Evolutionary conservation across 1,284 basidiomycete genomes (phyloP).

Genomic region (Microbotryum intermedium): DNA sequence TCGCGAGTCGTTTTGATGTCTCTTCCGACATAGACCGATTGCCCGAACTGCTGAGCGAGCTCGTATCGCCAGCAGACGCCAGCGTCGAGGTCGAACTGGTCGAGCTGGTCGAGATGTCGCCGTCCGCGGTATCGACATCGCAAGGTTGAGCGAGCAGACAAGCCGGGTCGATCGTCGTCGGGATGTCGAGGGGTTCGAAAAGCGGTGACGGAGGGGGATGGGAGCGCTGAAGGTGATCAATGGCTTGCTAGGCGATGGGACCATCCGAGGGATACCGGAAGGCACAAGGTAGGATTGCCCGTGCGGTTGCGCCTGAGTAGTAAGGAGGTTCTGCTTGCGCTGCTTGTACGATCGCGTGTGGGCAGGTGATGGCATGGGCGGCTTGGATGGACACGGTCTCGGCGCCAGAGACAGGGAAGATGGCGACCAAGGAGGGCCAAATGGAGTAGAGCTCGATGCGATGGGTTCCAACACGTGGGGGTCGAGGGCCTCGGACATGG

Average conservation of each 20-base stretch:
- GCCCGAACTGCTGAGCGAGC: neutral
- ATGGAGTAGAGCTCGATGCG: too few species aligned
- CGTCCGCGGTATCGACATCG: neutral
- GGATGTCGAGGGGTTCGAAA: neutral
- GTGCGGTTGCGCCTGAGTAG: too few species aligned
- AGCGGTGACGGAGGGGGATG: neutral
- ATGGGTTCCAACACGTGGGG: too few species aligned
- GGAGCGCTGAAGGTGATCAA: neutral
- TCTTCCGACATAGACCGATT: slow-evolving; percentile 16
- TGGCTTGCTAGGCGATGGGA: neutral
- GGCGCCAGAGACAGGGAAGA: too few species aligned
- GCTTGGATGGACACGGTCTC: too few species aligned
- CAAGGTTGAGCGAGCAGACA: neutral
- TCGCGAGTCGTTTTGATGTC: slow-evolving; percentile 28
- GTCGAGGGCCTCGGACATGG: too few species aligned
- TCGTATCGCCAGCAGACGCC: neutral
- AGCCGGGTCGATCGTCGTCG: neutral
- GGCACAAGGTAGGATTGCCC: neutral
- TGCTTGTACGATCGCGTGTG: too few species aligned
- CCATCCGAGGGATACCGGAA: too few species aligned
- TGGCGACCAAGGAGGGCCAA: too few species aligned
- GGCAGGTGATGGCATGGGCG: too few species aligned
- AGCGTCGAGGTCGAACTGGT: neutral
- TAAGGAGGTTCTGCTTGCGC: too few species aligned
- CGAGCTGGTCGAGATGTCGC: slow-evolving; percentile 1